phyloP scores from a whole-genome alignment of 805 yeast species.

The Lipomyces yamadae region DNA sequence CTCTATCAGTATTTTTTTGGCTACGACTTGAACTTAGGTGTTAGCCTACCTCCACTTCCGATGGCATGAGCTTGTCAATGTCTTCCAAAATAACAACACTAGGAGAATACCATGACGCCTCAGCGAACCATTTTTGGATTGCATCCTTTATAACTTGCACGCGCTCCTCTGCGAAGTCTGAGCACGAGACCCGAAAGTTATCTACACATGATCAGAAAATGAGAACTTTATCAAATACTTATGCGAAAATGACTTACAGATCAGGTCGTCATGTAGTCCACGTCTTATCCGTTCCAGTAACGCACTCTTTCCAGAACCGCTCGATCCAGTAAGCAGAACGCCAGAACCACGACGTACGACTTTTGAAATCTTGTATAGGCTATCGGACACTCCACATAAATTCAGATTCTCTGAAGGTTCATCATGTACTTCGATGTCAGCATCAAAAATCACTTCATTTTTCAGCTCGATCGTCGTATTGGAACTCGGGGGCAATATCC shows the following conservation, averaged over 20 bases:
- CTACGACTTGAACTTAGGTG: neutral
- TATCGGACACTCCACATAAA: conserved; percentile 62
- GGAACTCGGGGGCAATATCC: conserved; percentile 48
- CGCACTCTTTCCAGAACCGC: conserved; percentile 83
- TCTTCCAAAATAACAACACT: conserved; percentile 77
- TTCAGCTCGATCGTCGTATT: conserved; percentile 30
- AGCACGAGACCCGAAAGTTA: conserved; percentile 60
- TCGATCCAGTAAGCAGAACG: conserved; percentile 67
- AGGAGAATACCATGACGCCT: conserved; percentile 77
- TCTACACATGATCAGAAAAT: conserved; percentile 10
- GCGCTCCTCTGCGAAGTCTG: conserved; percentile 60
- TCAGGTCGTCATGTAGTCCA: conserved; percentile 48
- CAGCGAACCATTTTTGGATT: conserved; percentile 53
- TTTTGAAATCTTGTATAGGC: conserved; percentile 49
- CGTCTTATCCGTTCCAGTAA: conserved; percentile 53
- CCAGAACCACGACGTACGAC: conserved; percentile 58
- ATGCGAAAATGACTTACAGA: conserved; percentile 44
- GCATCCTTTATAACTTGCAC: conserved; percentile 53
- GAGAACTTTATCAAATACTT: neutral
- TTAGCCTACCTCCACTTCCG: conserved; percentile 51
- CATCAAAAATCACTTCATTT: conserved; percentile 7
- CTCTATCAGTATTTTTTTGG: neutral
- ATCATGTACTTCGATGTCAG: neutral
- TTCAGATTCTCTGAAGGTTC: conserved; percentile 19
- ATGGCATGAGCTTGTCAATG: conserved; percentile 71